Percentiles rank a stretch among this genome's conserved stretches.
phyloP scores from a whole-genome alignment of 176 grass and related monocot species.

The Alloteropsis semialata region DNA sequence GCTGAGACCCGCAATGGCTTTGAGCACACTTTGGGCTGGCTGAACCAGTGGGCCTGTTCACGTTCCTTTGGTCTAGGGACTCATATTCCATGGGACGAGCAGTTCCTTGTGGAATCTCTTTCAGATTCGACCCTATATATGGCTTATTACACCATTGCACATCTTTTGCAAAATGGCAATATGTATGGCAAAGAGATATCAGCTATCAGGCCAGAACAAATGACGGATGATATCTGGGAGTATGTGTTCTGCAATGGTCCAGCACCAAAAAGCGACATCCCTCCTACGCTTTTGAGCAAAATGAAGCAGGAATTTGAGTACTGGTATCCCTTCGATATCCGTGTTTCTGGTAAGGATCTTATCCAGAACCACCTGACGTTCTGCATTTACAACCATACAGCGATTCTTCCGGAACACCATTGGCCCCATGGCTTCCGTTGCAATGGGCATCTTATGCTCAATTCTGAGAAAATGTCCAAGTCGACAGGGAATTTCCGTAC shows the following conservation, averaged over 20 bases:
- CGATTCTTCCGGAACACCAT: conserved; percentile 64
- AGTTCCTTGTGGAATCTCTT: conserved; percentile 81
- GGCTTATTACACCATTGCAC: conserved; percentile 72
- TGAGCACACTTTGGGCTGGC: conserved; percentile 72
- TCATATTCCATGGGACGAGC: conserved; percentile 70
- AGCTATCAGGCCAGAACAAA: conserved; percentile 52
- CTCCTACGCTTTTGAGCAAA: conserved; percentile 43
- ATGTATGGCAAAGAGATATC: conserved; percentile 58
- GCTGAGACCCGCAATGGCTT: conserved; percentile 59
- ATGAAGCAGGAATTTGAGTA: conserved; percentile 82
- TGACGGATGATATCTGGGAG: conserved; percentile 79
- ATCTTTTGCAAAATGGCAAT: conserved; percentile 69
- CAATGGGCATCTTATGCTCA: conserved; percentile 89
- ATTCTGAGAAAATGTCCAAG: conserved; percentile 90
- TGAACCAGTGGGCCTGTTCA: conserved; percentile 80
- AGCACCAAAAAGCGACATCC: conserved; percentile 45
- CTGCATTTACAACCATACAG: conserved; percentile 76
- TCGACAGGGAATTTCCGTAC: conserved; percentile 84
- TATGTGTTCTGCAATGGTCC: conserved; percentile 58
- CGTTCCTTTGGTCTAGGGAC: conserved; percentile 84
- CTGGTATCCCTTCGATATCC: conserved; percentile 84
- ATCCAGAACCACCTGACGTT: conserved; percentile 85
- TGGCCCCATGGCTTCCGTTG: conserved; percentile 81
- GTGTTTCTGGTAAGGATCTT: conserved; percentile 83
- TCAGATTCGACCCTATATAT: conserved; percentile 85